Conservation (phyloP, 108 stramenopile genomes). For the Nannochloropsis oceanica region DNA sequence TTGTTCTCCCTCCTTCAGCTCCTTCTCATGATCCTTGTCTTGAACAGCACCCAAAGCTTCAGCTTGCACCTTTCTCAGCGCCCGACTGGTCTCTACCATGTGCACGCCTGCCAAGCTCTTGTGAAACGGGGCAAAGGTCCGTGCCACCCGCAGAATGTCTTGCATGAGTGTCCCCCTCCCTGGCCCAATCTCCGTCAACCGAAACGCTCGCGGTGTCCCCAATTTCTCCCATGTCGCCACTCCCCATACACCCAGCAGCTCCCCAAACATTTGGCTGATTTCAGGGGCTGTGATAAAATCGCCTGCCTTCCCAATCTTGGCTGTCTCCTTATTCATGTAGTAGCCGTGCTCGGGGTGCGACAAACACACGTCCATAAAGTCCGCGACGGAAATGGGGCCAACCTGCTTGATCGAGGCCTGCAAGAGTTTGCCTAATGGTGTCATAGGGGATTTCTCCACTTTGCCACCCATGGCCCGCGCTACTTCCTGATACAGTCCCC, state of each 20-base stretch:
- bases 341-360: conserved; percentile 44
- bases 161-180: conserved; percentile 87
- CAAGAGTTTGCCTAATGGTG: not conserved
- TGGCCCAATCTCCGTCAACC: conserved; percentile 82
- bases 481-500: not conserved
- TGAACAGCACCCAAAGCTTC: conserved; percentile 38
- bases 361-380: conserved; percentile 21
- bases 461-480: not conserved
- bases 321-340: conserved; percentile 33
- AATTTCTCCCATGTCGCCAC: conserved; percentile 54
- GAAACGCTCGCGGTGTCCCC: conserved; percentile 47
- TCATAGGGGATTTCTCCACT: not conserved
- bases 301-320: conserved; percentile 57
- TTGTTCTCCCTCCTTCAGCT: not conserved
- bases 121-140: conserved; percentile 43
- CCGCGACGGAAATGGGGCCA: conserved; percentile 26
- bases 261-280: conserved; percentile 87
- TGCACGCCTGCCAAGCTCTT: conserved; percentile 48
- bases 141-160: conserved; percentile 59
- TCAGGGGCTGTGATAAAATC: conserved; percentile 97
- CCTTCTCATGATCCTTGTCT: not conserved
- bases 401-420: conserved; percentile 4
- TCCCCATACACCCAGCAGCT: conserved; percentile 80
- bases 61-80: conserved; percentile 56
- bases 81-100: conserved; percentile 68